Percentiles rank a stretch among this genome's conserved stretches.
These are phyloP conservation scores for Amanita muscaria DNA, from an alignment of 768 basidiomycete genomes.

Conservation along the genomic window DNA sequence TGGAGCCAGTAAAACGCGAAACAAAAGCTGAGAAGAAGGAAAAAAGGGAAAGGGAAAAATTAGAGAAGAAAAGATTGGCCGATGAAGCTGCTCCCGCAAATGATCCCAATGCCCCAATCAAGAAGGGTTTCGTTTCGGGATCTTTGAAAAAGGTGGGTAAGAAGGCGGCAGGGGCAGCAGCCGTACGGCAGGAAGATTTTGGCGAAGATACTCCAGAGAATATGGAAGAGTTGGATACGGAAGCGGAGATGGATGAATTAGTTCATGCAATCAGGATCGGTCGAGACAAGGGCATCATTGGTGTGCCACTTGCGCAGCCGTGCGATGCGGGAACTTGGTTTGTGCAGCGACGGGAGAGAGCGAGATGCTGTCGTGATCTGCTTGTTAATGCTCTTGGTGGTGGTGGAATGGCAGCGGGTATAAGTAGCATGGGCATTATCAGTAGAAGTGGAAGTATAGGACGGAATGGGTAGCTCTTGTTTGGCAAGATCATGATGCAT, in stretches of 20 bases:
- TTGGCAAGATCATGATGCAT: slow-evolving; percentile 11
- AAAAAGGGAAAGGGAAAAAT: slow-evolving; percentile 70
- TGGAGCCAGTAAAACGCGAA: slow-evolving; percentile 80
- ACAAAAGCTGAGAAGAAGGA: slow-evolving; percentile 85
- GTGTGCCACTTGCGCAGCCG: slow-evolving; percentile 62
- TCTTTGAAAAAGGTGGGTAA: slow-evolving; percentile 54
- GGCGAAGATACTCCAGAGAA: slow-evolving; percentile 62
- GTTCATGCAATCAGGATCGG: slow-evolving; percentile 52
- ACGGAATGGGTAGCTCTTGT: slow-evolving; percentile 8
- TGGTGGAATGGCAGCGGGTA: slow-evolving; percentile 23
- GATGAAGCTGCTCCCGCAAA: slow-evolving; percentile 52
- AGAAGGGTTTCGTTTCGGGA: slow-evolving; percentile 33
- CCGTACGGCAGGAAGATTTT: slow-evolving; percentile 37
- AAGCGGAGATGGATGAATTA: slow-evolving; percentile 74
- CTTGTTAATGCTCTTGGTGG: slow-evolving; percentile 43
- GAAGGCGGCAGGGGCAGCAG: slow-evolving; percentile 47
- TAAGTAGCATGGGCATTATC: slow-evolving; percentile 24
- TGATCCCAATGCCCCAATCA: slow-evolving; percentile 38
- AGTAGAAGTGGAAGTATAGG: slow-evolving; percentile 23
- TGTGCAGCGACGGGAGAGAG: slow-evolving; percentile 65
- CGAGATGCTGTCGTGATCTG: slow-evolving; percentile 48
- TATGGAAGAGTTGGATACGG: slow-evolving; percentile 74
- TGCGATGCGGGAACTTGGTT: slow-evolving; percentile 77
- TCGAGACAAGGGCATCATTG: slow-evolving; percentile 48
- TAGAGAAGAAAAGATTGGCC: slow-evolving; percentile 71